These are phyloP conservation scores for Pseudonitzschia delicatissima DNA, from an alignment of 108 stramenopile species.

Conservation along the genomic window DNA sequence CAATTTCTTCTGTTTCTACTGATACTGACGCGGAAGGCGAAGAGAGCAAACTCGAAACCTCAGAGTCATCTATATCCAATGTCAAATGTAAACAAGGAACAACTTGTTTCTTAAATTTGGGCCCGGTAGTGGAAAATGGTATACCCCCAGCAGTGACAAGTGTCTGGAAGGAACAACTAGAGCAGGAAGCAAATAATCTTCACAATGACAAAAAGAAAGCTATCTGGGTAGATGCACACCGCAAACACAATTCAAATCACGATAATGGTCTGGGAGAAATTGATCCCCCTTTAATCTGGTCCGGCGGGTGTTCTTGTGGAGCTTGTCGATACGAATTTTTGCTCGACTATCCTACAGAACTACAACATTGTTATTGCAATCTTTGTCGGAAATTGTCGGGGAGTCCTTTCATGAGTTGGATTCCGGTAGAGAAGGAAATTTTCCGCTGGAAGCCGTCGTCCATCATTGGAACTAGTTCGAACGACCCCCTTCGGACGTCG, in stretches of 20 bases:
- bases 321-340: conserved; percentile 24
- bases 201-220: not conserved
- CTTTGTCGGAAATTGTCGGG: conserved; percentile 40
- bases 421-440: conserved; percentile 26
- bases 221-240: not conserved
- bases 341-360: conserved; percentile 15
- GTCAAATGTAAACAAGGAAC: not conserved
- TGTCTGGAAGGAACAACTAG: not conserved
- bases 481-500: conserved; percentile 34
- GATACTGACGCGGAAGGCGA: not conserved
- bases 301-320: conserved; percentile 30
- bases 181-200: conserved; percentile 1
- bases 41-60: too few relatives aligned
- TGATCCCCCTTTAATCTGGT: conserved; percentile 2
- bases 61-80: too few relatives aligned
- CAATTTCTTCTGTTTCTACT: not conserved
- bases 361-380: conserved; percentile 45
- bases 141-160: not conserved
- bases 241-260: not conserved
- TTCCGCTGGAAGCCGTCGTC: conserved; percentile 23
- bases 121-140: not conserved
- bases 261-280: not conserved
- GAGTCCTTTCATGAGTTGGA: conserved; percentile 36
- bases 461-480: conserved; percentile 12
- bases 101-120: not conserved